Evolutionary conservation across 768 basidiomycete species (phyloP).

Genomic region (Leccinellum luteum): DNA sequence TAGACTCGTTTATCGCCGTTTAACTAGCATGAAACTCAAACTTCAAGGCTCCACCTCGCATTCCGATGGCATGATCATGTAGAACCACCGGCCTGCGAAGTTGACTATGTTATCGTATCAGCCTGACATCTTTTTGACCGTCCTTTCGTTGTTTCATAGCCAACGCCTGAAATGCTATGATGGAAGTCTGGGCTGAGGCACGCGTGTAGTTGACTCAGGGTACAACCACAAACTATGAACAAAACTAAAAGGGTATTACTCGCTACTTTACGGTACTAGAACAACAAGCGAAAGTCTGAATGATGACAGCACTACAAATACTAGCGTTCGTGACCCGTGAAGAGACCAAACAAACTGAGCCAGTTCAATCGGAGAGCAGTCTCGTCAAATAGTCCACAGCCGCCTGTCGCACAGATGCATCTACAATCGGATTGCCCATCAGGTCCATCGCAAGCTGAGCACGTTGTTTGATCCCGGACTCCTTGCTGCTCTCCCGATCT

Average conservation of each 20-base stretch:
- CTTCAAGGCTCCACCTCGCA: slow-evolving; percentile 1
- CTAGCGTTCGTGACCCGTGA: neutral
- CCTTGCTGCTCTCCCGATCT: slow-evolving; percentile 53
- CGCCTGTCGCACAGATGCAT: slow-evolving; percentile 59
- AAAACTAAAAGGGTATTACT: slow-evolving; percentile 6
- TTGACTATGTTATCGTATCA: neutral
- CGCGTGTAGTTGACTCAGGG: neutral
- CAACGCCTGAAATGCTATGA: neutral
- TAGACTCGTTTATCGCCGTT: slow-evolving; percentile 27
- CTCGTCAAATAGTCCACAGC: slow-evolving; percentile 73
- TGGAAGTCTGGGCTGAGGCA: neutral
- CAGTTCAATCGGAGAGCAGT: slow-evolving; percentile 44
- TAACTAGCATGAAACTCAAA: slow-evolving; percentile 6
- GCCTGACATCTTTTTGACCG: neutral
- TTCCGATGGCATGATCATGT: slow-evolving; percentile 26
- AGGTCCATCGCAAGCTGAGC: slow-evolving; percentile 67
- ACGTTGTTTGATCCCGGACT: slow-evolving; percentile 56
- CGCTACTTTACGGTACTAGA: slow-evolving; percentile 1
- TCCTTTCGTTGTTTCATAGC: neutral
- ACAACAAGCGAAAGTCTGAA: neutral
- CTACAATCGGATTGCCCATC: slow-evolving; percentile 54
- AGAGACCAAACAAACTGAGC: slow-evolving; percentile 12
- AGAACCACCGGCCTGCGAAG: slow-evolving; percentile 1
- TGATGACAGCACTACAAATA: neutral
- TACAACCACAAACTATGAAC: neutral